Conservation (phyloP, 2,329 filamentous ascomycete species). For the Verticillium longisporum region DNA sequence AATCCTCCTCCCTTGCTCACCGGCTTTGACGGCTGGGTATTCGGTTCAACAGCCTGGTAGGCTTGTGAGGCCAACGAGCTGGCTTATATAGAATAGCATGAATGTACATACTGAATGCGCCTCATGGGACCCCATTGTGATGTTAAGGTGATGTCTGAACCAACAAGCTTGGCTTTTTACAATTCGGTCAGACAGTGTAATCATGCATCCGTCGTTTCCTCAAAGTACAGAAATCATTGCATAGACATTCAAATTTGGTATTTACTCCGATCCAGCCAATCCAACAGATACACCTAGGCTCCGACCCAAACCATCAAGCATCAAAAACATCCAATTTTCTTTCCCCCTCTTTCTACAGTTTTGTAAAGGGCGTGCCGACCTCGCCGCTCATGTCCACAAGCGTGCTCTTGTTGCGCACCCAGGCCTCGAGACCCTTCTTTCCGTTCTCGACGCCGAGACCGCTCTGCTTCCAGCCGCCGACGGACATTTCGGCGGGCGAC, state of each 20-base stretch:
- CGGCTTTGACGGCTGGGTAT: no score
- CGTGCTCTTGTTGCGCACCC: slow-evolving; percentile 83
- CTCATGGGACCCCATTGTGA: no score
- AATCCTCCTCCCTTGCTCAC: no score
- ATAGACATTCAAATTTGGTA: not conserved
- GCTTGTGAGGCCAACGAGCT: not conserved
- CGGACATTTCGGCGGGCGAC: slow-evolving; percentile 83
- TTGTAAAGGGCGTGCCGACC: slow-evolving; percentile 67
- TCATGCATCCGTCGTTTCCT: no score
- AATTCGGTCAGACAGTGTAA: no score
- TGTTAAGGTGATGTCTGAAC: no score
- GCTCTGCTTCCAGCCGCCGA: slow-evolving; percentile 88
- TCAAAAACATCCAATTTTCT: not conserved
- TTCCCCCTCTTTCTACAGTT: slow-evolving; percentile 39
- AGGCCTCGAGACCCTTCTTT: slow-evolving; percentile 68
- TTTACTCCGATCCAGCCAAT: not conserved
- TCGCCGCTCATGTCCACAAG: slow-evolving; percentile 72
- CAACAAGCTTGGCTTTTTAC: no score
- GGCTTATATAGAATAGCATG: not conserved
- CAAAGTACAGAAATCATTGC: not conserved
- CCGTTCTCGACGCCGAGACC: slow-evolving; percentile 86
- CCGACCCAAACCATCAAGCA: not conserved
- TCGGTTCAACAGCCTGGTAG: not conserved
- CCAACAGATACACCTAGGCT: not conserved
- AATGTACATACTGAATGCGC: not conserved